A percentile compares a stretch with the other conserved stretches of the same genome.
Evolutionary conservation across 331 rosid species (phyloP).

Genomic region (Erythrophleum ivorense): DNA sequence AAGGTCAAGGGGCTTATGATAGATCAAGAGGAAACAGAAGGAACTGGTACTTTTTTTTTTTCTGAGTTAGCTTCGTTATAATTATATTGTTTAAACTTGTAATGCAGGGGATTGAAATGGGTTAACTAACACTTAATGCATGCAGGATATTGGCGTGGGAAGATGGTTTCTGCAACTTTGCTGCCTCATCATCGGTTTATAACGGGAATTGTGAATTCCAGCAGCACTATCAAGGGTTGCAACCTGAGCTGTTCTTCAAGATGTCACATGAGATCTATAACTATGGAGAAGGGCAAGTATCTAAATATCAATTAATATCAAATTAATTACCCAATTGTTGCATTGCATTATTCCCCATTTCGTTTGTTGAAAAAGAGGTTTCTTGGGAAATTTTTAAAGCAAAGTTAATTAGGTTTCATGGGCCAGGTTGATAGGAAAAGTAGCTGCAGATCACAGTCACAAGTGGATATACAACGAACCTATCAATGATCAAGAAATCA

Average conservation of each 20-base stretch:
- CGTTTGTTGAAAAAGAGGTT: neutral
- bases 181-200: constrained; percentile 66
- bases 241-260: constrained; percentile 98
- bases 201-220: constrained; percentile 67
- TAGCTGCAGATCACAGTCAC: constrained; percentile 71
- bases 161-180: constrained; percentile 98
- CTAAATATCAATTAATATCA: neutral
- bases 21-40: constrained; percentile 99
- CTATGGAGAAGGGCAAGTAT: constrained; percentile 90
- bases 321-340: neutral
- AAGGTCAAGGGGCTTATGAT: constrained; percentile 86
- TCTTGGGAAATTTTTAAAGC: too few relatives aligned
- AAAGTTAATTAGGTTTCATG: constrained; percentile 26
- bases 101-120: too few relatives aligned
- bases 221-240: constrained; percentile 67
- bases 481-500: constrained; percentile 55
- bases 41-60: constrained; percentile 68
- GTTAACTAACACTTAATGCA: neutral
- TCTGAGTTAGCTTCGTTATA: neutral
- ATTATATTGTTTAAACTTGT: neutral
- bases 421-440: constrained; percentile 68
- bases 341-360: neutral
- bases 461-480: constrained; percentile 75
- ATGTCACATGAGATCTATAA: constrained; percentile 99
- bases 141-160: constrained; percentile 98